Evolutionary conservation across 768 basidiomycete species (phyloP), one percentile per base, ranked within the genome.

Genomic region (Boletus tylopilopsis): DNA sequence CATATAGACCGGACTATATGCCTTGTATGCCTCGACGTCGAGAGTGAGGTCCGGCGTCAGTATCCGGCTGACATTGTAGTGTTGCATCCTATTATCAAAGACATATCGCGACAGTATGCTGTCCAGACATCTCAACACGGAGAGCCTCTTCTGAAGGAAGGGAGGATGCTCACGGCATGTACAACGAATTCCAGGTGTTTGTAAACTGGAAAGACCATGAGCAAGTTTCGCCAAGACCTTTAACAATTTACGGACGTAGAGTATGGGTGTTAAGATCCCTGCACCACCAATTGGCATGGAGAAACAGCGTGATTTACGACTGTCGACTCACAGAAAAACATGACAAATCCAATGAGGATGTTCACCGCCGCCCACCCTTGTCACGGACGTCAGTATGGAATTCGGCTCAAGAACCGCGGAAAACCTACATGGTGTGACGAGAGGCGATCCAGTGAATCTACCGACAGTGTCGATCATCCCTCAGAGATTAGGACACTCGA

Each of bases 311-410:
- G 15, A 1, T 13, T 12, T 30, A 12, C 12, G 8, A 16, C 16
- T 9, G 6, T 16, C 33, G 33, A 41, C 50, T 54, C 55, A 80
- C 82, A 90, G 71, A 81, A 89, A 71, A 90, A 85, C 65, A 85
- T 71, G 15, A 84, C 71, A 57, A 89, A 83, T 6, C 86, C 82
- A 54, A 68, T 68, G 10, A 81, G 70, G 54, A 88, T 75, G 63
- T 89, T 89, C n/a, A 81, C 85, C 57, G 81, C 76, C 4, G 87
- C 85, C 86, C 87, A 89, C 86, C 86, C 66, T 67, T 12, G 29
- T 27, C 34, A 42, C 6, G 8, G 16, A 41, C 16, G 29, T 61
- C n/a, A 58, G 39, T 15, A 11, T 29, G 23, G 30, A 0, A 1
- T 15, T 3, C 30, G 6, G 35, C 15, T 32, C 3, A n/a, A 11